phyloP scores from a whole-genome alignment of 768 basidiomycete species.

The Hygrocybe coccinea region DNA sequence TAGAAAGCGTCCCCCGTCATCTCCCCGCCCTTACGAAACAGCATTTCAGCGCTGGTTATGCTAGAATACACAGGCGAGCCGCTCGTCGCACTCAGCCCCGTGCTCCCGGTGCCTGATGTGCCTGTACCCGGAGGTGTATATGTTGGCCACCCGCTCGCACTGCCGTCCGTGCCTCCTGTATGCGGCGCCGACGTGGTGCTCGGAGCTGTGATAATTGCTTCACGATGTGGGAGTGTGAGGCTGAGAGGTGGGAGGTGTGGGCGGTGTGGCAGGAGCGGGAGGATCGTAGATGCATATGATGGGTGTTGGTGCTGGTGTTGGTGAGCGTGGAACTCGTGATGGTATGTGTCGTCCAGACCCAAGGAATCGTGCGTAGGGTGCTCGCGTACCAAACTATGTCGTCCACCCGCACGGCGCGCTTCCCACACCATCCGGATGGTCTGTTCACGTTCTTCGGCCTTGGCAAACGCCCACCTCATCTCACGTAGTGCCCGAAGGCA shows the following conservation, averaged over 20 bases:
- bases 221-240: background rate
- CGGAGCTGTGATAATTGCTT: background rate
- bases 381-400: background rate
- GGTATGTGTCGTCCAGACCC: background rate
- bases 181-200: constrained; percentile 36
- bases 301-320: background rate
- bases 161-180: constrained; percentile 39
- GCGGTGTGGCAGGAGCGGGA: background rate
- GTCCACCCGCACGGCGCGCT: constrained; percentile 34
- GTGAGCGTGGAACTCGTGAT: background rate
- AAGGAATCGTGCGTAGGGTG: background rate
- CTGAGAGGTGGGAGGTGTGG: background rate
- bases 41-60: too few relatives aligned
- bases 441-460: constrained; percentile 66
- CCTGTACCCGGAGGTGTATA: constrained; percentile 62
- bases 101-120: constrained; percentile 39
- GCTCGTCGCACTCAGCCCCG: background rate
- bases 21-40: background rate
- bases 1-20: constrained; percentile 6
- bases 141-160: constrained; percentile 46
- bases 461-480: constrained; percentile 79
- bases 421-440: constrained; percentile 54
- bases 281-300: too few relatives aligned
- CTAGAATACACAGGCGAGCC: constrained; percentile 15
- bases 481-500: constrained; percentile 74